phyloP scores from a whole-genome alignment of 768 basidiomycete genomes.

The Boletus bicolor region DNA sequence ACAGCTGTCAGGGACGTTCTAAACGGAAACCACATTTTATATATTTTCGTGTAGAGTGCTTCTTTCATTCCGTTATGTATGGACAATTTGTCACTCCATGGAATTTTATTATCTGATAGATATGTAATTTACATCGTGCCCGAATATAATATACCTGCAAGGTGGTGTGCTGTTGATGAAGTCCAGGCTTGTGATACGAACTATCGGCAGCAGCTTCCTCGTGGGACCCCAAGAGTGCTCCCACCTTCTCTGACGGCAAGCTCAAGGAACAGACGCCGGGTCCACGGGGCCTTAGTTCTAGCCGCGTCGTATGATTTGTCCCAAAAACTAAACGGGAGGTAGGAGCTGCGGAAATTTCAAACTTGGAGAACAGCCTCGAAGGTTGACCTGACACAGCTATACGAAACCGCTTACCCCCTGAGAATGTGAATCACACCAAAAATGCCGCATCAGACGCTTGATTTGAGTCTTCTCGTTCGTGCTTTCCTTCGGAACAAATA shows the following conservation, averaged over 20 bases:
- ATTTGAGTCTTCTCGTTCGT: not conserved
- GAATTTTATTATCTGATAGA: constrained; percentile 23
- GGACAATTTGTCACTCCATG: constrained; percentile 25
- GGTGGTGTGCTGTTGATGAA: not conserved
- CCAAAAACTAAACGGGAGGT: not conserved
- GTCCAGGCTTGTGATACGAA: not conserved
- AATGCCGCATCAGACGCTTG: not conserved
- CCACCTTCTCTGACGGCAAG: constrained; percentile 1
- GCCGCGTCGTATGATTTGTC: constrained; percentile 1
- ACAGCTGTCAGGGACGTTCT: not conserved
- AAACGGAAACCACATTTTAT: constrained; percentile 12
- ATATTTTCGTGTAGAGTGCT: constrained; percentile 11
- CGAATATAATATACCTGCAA: constrained; percentile 8
- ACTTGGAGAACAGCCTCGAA: not conserved
- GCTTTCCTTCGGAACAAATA: constrained; percentile 4
- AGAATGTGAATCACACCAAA: constrained; percentile 9
- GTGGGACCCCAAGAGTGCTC: not conserved
- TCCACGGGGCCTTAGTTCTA: constrained; percentile 1
- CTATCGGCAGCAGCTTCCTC: not conserved
- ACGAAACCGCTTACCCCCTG: constrained; percentile 4
- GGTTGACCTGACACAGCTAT: not conserved
- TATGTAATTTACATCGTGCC: constrained; percentile 28
- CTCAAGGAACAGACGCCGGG: constrained; percentile 1
- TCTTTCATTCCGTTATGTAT: constrained; percentile 23
- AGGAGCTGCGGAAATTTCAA: not conserved